Conservation (phyloP, 2,329 filamentous ascomycete genomes). For the Fusarium pilosicola region DNA sequence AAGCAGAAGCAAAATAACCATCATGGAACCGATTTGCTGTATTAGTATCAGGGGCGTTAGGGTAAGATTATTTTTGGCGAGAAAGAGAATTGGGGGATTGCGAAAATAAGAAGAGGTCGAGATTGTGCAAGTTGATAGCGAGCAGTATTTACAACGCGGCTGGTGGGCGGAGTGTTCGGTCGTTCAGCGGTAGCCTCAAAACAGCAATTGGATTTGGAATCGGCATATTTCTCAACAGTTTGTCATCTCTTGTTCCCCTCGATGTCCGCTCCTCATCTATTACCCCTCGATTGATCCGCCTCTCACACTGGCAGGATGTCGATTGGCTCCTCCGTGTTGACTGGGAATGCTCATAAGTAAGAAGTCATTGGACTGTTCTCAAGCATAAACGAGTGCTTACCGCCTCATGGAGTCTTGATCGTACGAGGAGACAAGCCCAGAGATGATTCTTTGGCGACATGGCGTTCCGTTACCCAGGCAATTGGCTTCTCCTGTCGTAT, state of each 20-base stretch:
- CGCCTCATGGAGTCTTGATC: background rate
- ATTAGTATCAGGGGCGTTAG: slow-evolving; percentile 42
- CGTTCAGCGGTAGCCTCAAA: slow-evolving; percentile 46
- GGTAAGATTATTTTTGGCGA: slow-evolving; percentile 35
- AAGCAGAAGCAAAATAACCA: slow-evolving; percentile 18
- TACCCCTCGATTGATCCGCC: background rate
- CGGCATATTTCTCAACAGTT: slow-evolving; percentile 36
- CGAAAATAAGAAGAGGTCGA: slow-evolving; percentile 37
- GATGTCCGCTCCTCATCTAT: background rate
- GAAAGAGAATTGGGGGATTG: slow-evolving; percentile 38
- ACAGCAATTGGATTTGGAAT: slow-evolving; percentile 47
- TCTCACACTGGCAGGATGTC: background rate
- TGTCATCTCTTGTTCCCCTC: background rate
- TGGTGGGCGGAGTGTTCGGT: slow-evolving; percentile 41
- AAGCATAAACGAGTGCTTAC: slow-evolving; percentile 9
- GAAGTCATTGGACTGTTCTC: background rate
- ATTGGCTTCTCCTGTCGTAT: slow-evolving; percentile 11
- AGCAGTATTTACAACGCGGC: slow-evolving; percentile 49
- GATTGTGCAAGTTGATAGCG: slow-evolving; percentile 49
- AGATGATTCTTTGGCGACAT: background rate
- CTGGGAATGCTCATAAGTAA: slow-evolving; percentile 1
- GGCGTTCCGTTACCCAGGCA: background rate
- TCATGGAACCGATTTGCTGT: slow-evolving; percentile 32
- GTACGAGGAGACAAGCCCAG: background rate
- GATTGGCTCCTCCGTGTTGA: background rate